Conservation (phyloP, 192 early-diverging fungal genomes). For the Podochytrium sp. region DNA sequence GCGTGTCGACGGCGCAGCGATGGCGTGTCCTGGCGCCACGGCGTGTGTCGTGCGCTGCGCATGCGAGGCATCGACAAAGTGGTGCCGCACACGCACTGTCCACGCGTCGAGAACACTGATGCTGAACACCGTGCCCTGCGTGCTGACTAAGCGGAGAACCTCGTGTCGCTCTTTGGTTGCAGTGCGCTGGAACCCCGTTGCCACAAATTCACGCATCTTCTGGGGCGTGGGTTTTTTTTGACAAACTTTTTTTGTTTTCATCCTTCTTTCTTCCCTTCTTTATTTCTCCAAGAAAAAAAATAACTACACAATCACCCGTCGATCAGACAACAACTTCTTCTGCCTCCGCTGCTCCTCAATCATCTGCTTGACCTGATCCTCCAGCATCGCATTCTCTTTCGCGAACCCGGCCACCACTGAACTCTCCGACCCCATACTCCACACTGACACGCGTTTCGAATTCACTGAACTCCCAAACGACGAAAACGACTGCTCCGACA, state of each 20-base stretch:
- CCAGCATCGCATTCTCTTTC: neutral
- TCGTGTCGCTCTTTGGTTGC: too few species aligned
- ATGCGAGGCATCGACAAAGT: neutral
- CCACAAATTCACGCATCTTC: too few species aligned
- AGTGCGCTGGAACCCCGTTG: too few species aligned
- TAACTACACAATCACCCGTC: too few species aligned
- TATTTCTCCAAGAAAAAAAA: too few species aligned
- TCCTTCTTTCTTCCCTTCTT: too few species aligned
- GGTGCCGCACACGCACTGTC: slow-evolving; percentile 23
- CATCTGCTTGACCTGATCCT: neutral
- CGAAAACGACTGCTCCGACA: neutral
- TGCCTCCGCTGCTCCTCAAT: neutral
- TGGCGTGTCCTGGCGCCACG: neutral
- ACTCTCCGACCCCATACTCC: neutral
- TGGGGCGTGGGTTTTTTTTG: too few species aligned
- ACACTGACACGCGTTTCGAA: neutral
- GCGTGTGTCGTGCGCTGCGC: neutral
- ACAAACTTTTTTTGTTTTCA: too few species aligned
- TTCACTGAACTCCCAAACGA: neutral
- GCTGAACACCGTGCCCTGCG: slow-evolving; percentile 10
- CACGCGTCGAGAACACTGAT: slow-evolving; percentile 3
- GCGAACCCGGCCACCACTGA: neutral
- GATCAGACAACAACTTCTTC: neutral
- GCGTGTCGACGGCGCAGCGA: neutral
- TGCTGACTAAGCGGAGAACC: slow-evolving; percentile 1